Percentiles rank a stretch among this genome's conserved stretches.
These are phyloP conservation scores for Globisporangium irregulare DNA, from an alignment of 352 stramenopile species.

Conservation along the genomic window DNA sequence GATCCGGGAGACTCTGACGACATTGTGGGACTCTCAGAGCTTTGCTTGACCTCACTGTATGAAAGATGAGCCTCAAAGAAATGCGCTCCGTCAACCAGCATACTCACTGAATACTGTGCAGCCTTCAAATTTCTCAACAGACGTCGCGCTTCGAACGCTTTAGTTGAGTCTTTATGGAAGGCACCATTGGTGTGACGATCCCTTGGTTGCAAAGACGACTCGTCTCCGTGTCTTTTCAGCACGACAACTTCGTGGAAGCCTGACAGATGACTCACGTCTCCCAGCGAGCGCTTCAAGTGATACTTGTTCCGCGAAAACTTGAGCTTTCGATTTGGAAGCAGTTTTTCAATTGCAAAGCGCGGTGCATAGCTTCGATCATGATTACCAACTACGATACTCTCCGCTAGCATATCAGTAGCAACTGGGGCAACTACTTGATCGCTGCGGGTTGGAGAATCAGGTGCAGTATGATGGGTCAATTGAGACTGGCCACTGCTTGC, in stretches of 20 bases:
- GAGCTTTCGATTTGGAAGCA: slow-evolving; percentile 48
- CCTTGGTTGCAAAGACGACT: not conserved
- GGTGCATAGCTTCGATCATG: slow-evolving; percentile 19
- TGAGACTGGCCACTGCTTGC: not conserved
- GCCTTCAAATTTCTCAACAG: slow-evolving; percentile 59
- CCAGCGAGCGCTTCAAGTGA: slow-evolving; percentile 32
- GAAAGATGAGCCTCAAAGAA: slow-evolving; percentile 60
- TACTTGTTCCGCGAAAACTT: slow-evolving; percentile 31
- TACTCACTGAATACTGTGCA: slow-evolving; percentile 55
- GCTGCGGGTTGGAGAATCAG: not conserved
- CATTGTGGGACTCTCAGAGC: not conserved
- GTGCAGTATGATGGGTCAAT: not conserved
- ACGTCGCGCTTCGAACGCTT: slow-evolving; percentile 42
- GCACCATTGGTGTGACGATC: not conserved
- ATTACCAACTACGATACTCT: not conserved
- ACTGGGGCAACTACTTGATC: not conserved
- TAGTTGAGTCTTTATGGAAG: slow-evolving; percentile 18
- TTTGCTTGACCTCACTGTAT: slow-evolving; percentile 14
- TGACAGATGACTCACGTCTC: slow-evolving; percentile 48
- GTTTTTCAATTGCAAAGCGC: slow-evolving; percentile 34
- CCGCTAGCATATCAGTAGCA: not conserved
- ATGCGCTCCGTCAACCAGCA: slow-evolving; percentile 67
- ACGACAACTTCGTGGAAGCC: slow-evolving; percentile 35
- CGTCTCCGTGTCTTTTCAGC: slow-evolving; percentile 6
- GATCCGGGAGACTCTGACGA: slow-evolving; percentile 20